Evolutionary conservation across 768 basidiomycete species (phyloP).

Genomic region (Holtermannia corniformis): DNA sequence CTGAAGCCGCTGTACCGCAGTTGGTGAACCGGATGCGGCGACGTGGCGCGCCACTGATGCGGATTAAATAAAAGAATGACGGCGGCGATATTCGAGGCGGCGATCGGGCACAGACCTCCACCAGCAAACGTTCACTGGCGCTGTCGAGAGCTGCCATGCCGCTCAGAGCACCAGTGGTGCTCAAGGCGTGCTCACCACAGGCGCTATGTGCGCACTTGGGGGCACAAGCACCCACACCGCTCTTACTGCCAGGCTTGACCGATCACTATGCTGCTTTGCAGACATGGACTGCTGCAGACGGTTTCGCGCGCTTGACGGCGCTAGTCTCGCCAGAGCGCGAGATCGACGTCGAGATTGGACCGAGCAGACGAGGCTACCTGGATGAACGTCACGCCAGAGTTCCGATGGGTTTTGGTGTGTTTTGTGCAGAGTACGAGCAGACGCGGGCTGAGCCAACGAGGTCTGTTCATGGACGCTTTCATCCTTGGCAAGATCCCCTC

Average conservation of each 20-base stretch:
- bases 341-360: constrained; percentile 33
- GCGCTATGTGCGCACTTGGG: constrained; percentile 8
- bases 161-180: neutral
- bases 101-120: neutral
- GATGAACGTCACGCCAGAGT: constrained; percentile 27
- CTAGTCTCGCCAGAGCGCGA: constrained; percentile 16
- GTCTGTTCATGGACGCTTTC: constrained; percentile 37
- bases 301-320: constrained; percentile 7
- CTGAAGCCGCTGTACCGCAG: too few species aligned
- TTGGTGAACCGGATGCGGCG: too few species aligned
- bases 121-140: neutral
- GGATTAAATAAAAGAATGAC: neutral
- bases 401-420: constrained; percentile 32
- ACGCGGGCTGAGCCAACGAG: constrained; percentile 9
- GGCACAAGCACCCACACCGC: constrained; percentile 7
- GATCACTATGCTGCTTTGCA: constrained; percentile 16
- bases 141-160: neutral
- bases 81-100: too few species aligned
- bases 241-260: constrained; percentile 18
- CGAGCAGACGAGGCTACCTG: constrained; percentile 31
- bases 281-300: constrained; percentile 14
- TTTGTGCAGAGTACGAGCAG: neutral
- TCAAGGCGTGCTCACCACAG: neutral
- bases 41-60: neutral
- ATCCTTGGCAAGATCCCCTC: constrained; percentile 25